A percentile compares a stretch with the other conserved stretches of the same genome.
Conservation (phyloP, 169 alveolate genomes). For the Eimeria acervulina region DNA sequence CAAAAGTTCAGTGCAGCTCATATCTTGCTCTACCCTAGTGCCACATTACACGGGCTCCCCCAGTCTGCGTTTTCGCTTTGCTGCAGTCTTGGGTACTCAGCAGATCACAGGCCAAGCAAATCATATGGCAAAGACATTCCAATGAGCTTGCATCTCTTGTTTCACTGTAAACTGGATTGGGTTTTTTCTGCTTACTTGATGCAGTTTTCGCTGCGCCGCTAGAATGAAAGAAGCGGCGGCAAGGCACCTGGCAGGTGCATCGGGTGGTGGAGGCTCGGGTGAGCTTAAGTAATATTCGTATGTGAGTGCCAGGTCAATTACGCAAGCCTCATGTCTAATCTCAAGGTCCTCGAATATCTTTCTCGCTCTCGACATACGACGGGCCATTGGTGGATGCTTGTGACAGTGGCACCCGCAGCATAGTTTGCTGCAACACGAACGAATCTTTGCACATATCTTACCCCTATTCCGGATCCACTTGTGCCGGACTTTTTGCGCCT, state of each 20-base stretch:
- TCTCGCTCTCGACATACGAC: constrained; percentile 71
- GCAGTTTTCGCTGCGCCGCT: constrained; percentile 70
- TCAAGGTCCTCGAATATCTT: constrained; percentile 72
- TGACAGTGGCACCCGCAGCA: constrained; percentile 78
- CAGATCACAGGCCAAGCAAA: too few species aligned
- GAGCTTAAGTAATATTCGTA: constrained; percentile 72
- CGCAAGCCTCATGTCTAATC: constrained; percentile 57
- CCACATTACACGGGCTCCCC: not conserved
- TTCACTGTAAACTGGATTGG: not conserved
- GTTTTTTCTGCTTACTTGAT: constrained; percentile 46
- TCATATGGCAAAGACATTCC: not conserved
- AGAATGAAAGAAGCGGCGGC: constrained; percentile 62
- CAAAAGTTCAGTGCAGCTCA: not conserved
- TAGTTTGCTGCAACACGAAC: constrained; percentile 61
- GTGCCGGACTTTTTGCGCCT: constrained; percentile 59
- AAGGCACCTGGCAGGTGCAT: constrained; percentile 74
- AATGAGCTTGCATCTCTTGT: not conserved
- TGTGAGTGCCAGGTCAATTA: constrained; percentile 63
- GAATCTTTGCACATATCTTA: constrained; percentile 45
- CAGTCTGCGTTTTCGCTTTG: too few species aligned
- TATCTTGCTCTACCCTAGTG: not conserved
- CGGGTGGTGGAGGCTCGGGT: constrained; percentile 74
- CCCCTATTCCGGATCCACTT: constrained; percentile 76
- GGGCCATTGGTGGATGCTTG: constrained; percentile 78
- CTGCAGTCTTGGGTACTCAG: too few species aligned